Conservation (phyloP, 768 basidiomycete genomes). For the Lyophyllum atratum region DNA sequence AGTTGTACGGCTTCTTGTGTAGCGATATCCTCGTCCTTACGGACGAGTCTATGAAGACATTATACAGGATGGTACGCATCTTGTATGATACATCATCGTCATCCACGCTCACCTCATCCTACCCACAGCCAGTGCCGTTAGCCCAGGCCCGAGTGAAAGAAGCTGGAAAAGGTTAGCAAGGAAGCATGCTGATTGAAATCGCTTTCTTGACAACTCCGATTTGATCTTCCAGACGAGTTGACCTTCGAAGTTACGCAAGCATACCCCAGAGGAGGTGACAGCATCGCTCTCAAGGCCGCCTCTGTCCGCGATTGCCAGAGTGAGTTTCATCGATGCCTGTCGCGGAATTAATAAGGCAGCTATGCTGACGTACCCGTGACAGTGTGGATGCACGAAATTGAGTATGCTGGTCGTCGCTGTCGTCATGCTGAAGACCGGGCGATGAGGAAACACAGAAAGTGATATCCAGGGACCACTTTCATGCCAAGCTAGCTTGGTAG, state of each 20-base stretch:
- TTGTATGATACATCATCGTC: neutral
- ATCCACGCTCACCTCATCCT: neutral
- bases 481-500: neutral
- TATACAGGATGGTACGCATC: constrained; percentile 76
- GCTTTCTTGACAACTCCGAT: neutral
- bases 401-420: constrained; percentile 38
- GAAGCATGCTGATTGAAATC: neutral
- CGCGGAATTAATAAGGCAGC: neutral
- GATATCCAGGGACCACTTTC: neutral
- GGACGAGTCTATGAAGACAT: constrained; percentile 63
- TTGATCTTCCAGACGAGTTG: constrained; percentile 54
- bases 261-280: constrained; percentile 76
- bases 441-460: constrained; percentile 19
- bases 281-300: constrained; percentile 49
- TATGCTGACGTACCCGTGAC: neutral
- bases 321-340: constrained; percentile 5
- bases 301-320: constrained; percentile 20
- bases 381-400: constrained; percentile 33
- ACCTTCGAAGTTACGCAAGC: constrained; percentile 65
- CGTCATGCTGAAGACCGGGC: constrained; percentile 33
- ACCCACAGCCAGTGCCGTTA: constrained; percentile 69
- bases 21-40: constrained; percentile 89
- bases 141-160: constrained; percentile 64
- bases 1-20: constrained; percentile 77
- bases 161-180: constrained; percentile 46